Evolutionary conservation across 768 basidiomycete species (phyloP).

Genomic region (Termitomyces sp.): DNA sequence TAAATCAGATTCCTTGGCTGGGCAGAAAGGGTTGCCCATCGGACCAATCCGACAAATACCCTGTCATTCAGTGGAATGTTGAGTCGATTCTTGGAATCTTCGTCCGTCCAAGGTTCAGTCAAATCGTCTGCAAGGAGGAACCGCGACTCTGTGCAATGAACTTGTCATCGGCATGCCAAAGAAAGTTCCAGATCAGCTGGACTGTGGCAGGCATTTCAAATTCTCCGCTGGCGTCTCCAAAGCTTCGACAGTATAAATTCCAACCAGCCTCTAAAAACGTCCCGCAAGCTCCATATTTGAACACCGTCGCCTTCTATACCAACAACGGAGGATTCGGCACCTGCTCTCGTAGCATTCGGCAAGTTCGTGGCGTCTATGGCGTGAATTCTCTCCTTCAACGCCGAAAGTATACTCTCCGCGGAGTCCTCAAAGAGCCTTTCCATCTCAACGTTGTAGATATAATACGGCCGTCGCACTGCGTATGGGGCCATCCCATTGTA

Average conservation of each 20-base stretch:
- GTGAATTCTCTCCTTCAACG: slow-evolving; percentile 25
- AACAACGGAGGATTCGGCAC: background rate
- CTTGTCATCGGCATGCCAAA: background rate
- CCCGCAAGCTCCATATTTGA: slow-evolving; percentile 6
- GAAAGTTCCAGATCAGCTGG: background rate
- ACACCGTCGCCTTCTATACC: background rate
- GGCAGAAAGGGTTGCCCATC: background rate
- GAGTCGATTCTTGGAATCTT: background rate
- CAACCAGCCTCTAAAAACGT: slow-evolving; percentile 7
- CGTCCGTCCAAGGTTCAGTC: background rate
- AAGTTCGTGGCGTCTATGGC: slow-evolving; percentile 1
- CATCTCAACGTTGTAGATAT: slow-evolving; percentile 55
- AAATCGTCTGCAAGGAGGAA: background rate
- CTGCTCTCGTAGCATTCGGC: background rate
- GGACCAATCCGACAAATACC: background rate
- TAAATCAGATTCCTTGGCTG: background rate
- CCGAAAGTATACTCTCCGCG: slow-evolving; percentile 46
- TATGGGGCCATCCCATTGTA: slow-evolving; percentile 82
- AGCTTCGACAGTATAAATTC: slow-evolving; percentile 4
- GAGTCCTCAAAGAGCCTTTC: slow-evolving; percentile 45
- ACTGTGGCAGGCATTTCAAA: background rate
- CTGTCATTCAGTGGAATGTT: background rate
- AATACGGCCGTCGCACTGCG: slow-evolving; percentile 62
- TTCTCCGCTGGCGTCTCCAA: background rate
- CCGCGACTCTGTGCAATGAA: background rate